Evolutionary conservation across 129 eudicot species (phyloP), one percentile per base, ranked within the genome.

Genomic region (Scalesia atractyloides): DNA sequence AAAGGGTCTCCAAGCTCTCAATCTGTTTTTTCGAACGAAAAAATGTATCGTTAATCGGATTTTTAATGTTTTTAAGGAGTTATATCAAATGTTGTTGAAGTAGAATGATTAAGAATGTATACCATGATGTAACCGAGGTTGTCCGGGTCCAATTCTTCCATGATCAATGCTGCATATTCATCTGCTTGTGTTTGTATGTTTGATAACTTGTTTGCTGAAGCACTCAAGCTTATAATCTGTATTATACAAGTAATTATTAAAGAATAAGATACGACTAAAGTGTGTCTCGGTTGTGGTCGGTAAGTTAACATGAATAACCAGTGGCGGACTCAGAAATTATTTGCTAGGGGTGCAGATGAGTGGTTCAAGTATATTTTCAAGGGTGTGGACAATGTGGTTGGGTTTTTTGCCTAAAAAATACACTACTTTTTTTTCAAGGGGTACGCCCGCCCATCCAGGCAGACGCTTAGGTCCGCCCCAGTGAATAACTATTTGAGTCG

Each of bases 81-180:
- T 19, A 9, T 3, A 9, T 33, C 48, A 18, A 54, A 58, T 8
- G 46, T 52, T 52, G 43, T 51, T 41, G 43, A 20, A 10, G 22
- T 69, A 36, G 43, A 59, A 64, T 34, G 41, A 64, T 30, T 16
- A 30, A 52, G 24, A 18, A 47, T 24, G 64, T 71, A 3, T 56
- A 88, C 86, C 84, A 80, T 82, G 68, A 89, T 84, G 71, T 78
- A 85, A 47, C 88, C 91, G 12, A 80, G 83, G 74, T 86, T 79
- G 17, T 78, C 78, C 18, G 89, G 94, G 73, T 87, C 94, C 33
- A 87, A 84, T 73, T 87, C 94, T 74, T 87, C 89, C 94, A 87
- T 84, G 72, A 87, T 87, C 75, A 87, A 75, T 14, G 86, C 86
- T 9, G 94, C 94, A 15, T 87, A 87, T 73, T 87, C 94, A 41